Evolutionary conservation across 2,329 filamentous ascomycete genomes (phyloP).

Genomic region (Beauveria varroae): DNA sequence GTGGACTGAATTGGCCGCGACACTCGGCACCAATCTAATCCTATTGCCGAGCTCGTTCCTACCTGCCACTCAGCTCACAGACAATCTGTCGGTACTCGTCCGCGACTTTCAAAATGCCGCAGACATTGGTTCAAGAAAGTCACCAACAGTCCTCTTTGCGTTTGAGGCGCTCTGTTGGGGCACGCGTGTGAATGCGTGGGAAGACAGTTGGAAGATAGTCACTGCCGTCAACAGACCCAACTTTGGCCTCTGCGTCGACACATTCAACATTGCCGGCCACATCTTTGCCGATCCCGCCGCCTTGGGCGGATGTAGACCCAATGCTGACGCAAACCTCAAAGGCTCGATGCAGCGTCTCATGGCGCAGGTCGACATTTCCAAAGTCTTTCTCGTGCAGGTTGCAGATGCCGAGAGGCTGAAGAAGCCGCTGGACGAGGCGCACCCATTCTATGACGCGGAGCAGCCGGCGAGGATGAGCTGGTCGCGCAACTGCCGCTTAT

Average conservation of each 20-base stretch:
- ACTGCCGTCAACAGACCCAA: constrained; percentile 56
- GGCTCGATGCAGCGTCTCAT: constrained; percentile 48
- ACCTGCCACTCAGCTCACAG: constrained; percentile 33
- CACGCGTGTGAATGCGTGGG: constrained; percentile 62
- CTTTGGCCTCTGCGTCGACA: constrained; percentile 69
- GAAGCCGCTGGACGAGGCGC: constrained; percentile 42
- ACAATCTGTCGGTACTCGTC: constrained; percentile 49
- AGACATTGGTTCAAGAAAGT: constrained; percentile 52
- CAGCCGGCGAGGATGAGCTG: constrained; percentile 60
- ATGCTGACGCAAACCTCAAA: constrained; percentile 46
- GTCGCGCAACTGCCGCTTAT: constrained; percentile 63
- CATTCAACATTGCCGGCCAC: constrained; percentile 65
- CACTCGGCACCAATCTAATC: constrained; percentile 62
- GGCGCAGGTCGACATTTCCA: constrained; percentile 46
- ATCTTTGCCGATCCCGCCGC: constrained; percentile 60
- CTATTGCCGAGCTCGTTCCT: constrained; percentile 69
- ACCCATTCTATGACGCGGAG: constrained; percentile 26
- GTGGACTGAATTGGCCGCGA: constrained; percentile 61
- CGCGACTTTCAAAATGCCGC: constrained; percentile 55
- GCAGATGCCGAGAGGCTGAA: constrained; percentile 61
- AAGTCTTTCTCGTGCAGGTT: constrained; percentile 68
- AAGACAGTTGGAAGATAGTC: constrained; percentile 60
- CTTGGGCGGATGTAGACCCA: constrained; percentile 37
- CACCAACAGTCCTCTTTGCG: constrained; percentile 54
- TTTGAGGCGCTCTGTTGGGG: constrained; percentile 69